Evolutionary conservation across 345 rosid species (phyloP), one percentile per base, ranked within the genome.

Genomic region (Rhizophora apiculata): DNA sequence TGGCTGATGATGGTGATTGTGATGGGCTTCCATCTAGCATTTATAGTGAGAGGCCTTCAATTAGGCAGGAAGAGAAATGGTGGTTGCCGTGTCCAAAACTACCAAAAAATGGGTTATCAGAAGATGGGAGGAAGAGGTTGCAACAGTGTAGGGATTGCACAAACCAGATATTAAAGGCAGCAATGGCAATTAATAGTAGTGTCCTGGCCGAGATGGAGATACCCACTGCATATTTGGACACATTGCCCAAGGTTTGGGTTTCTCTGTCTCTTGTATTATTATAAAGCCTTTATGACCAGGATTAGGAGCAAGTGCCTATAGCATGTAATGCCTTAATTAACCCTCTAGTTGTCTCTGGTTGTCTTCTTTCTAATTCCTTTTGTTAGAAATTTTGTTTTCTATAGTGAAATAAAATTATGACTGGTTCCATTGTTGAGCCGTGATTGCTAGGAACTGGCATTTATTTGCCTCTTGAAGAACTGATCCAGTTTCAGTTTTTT

Each of bases 61-160:
- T 34, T 26, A 67, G 76, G 48, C 73, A 67, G 64, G 65, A 63
- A 29, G 80, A 72, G 34, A 72, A 77, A 57, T 72, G 80, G 73
- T 77, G 80, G 80, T 75, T 77, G 46, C 80, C 80, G 1, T 72
- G 63, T 56, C 80, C 76, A 0, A 72, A 64, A 68, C 70, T 72
- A 22, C 76, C 80, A 11, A 48, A 9, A 7, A 59, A 51, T 37
- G 80, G 80, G 22, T 63, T 77, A 56, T 63, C 62, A 22, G 76
- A 62, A 53, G 71, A 72, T 52, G 27, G 62, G 9, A 77, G 73
- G 52, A 77, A 68, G 70, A 57, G 34, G 15, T 36, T 77, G 62
- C 55, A 68, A 60, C 70, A 68, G 61, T 67, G 61, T 58, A 67
- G 75, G 65, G 76, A 77, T 24, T 72, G 76, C 63, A 68, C 80